Evolutionary conservation across 2,329 filamentous ascomycete genomes (phyloP).

Genomic region (Penicillium sp.): DNA sequence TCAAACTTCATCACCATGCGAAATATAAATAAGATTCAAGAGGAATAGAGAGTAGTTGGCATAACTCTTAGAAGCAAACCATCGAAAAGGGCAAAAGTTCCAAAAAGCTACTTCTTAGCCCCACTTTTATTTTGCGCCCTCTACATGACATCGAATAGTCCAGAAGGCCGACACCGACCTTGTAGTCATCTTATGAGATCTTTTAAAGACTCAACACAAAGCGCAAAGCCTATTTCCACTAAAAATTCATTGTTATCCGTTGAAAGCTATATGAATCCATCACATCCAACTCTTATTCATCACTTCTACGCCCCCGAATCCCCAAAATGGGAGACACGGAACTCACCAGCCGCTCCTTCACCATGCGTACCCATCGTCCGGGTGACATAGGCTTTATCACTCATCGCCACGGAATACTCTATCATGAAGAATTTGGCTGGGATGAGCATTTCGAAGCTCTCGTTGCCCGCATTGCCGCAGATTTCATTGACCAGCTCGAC

Average conservation of each 20-base stretch:
- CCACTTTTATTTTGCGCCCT: neutral
- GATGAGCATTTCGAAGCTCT: constrained; percentile 19
- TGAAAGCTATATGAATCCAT: neutral
- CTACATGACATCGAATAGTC: neutral
- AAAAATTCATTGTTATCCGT: too few species aligned
- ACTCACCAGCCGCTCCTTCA: neutral
- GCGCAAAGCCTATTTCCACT: neutral
- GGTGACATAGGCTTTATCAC: constrained; percentile 26
- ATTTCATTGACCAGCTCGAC: constrained; percentile 24
- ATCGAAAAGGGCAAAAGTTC: too few species aligned
- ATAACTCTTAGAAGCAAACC: too few species aligned
- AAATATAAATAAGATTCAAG: too few species aligned
- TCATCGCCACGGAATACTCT: constrained; percentile 22
- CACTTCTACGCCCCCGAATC: neutral
- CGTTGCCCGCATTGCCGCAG: constrained; percentile 17
- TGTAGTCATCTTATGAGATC: neutral
- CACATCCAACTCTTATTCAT: neutral
- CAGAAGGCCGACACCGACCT: neutral
- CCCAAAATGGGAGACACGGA: neutral
- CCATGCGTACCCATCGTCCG: constrained; percentile 20
- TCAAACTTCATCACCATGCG: too few species aligned
- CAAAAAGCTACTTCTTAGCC: neutral
- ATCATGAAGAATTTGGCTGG: constrained; percentile 23
- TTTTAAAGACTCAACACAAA: neutral
- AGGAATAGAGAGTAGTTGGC: too few species aligned